phyloP scores from a whole-genome alignment of 148 eudicot species.

The Camellia lanceoleosa region DNA sequence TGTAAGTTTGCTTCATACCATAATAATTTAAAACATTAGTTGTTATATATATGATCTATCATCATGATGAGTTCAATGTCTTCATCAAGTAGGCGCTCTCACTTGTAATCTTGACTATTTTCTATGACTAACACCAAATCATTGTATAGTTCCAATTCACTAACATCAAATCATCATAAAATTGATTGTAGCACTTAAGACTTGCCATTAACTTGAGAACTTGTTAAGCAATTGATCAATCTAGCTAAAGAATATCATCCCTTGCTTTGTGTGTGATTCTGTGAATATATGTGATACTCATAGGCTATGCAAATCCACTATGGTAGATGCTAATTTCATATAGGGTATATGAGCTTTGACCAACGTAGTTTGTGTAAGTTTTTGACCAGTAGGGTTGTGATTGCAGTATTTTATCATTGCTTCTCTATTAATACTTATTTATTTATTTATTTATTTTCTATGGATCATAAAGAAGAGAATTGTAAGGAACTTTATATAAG shows the following conservation, averaged over 20 bases:
- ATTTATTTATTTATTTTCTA: too few species aligned
- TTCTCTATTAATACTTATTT: not conserved
- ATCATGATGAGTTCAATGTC: not conserved
- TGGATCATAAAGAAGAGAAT: conserved; percentile 11
- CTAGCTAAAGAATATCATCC: not conserved
- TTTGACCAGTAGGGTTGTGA: conserved; percentile 3
- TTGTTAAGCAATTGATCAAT: not conserved
- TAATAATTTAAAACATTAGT: not conserved
- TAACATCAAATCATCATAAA: not conserved
- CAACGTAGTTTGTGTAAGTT: not conserved
- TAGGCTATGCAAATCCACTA: not conserved
- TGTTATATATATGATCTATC: not conserved
- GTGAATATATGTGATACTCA: not conserved
- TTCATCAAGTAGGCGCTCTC: not conserved
- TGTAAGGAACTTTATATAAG: conserved; percentile 2
- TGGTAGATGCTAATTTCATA: too few species aligned
- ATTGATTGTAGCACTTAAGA: not conserved
- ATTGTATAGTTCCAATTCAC: too few species aligned
- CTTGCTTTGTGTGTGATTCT: not conserved
- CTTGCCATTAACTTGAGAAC: not conserved
- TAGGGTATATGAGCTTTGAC: not conserved
- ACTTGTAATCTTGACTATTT: not conserved
- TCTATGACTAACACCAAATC: not conserved
- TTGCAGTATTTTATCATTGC: not conserved
- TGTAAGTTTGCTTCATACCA: not conserved